These are phyloP conservation scores for Mycena filopes DNA, from an alignment of 768 basidiomycete species.

Conservation along the genomic window DNA sequence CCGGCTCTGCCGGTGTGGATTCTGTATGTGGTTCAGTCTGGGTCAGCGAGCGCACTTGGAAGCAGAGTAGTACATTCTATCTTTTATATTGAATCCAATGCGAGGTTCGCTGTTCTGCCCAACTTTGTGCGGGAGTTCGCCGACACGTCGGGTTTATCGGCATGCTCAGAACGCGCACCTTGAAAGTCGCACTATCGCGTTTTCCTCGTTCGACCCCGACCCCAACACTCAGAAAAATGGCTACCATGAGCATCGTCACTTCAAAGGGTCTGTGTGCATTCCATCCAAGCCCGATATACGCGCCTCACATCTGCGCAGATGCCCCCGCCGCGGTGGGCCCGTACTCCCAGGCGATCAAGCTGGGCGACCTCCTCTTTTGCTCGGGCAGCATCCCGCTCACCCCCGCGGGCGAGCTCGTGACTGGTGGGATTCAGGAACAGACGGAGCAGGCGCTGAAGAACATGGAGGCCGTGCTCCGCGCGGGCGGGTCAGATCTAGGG, in stretches of 20 bases:
- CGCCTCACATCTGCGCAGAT: conserved; percentile 50
- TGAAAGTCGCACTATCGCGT: too few species aligned
- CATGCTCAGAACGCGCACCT: too few species aligned
- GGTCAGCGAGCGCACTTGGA: too few species aligned
- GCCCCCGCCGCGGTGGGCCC: conserved; percentile 87
- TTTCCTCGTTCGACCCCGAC: not conserved
- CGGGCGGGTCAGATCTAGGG: conserved; percentile 78
- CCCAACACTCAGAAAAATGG: conserved; percentile 40
- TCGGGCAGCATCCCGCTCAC: conserved; percentile 91
- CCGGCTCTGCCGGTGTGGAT: too few species aligned
- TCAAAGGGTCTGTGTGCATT: conserved; percentile 50
- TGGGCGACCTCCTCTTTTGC: conserved; percentile 85
- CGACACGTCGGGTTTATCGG: too few species aligned
- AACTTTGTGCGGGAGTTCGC: too few species aligned
- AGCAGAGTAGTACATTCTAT: too few species aligned
- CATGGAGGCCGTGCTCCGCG: conserved; percentile 84
- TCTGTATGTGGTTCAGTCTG: too few species aligned
- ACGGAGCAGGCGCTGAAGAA: conserved; percentile 89
- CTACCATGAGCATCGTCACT: conserved; percentile 51
- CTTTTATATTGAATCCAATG: too few species aligned
- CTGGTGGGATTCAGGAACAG: conserved; percentile 81
- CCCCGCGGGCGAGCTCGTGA: too few species aligned
- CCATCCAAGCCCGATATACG: not conserved
- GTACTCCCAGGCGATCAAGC: conserved; percentile 89
- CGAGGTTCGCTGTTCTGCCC: too few species aligned